phyloP scores from a whole-genome alignment of 192 early-diverging fungal species.

The Phycomyces blakesleeanus region DNA sequence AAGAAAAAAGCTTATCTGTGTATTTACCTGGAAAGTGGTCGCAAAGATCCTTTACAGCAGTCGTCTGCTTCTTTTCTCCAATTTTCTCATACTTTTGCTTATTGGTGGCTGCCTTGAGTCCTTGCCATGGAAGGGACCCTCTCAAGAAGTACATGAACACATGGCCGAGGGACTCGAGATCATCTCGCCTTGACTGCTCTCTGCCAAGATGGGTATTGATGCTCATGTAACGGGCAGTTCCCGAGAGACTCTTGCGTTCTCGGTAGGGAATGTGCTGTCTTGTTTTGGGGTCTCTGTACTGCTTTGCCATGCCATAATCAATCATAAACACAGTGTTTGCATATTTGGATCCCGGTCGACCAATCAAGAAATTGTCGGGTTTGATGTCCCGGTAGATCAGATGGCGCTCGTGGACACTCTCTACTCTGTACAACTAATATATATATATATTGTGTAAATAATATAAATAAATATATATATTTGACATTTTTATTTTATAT shows the following conservation, averaged over 20 bases:
- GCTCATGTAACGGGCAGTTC: slow-evolving; percentile 97
- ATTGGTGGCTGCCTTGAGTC: slow-evolving; percentile 95
- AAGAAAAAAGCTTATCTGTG: background rate
- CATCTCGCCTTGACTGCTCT: slow-evolving; percentile 97
- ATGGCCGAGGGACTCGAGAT: slow-evolving; percentile 95
- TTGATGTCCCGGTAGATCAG: slow-evolving; percentile 98
- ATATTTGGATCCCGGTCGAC: slow-evolving; percentile 63
- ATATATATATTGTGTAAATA: too few species aligned
- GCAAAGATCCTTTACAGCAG: slow-evolving; percentile 84
- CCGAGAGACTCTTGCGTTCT: slow-evolving; percentile 91
- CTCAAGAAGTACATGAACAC: slow-evolving; percentile 98
- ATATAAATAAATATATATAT: too few species aligned
- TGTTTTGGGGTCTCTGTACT: slow-evolving; percentile 95
- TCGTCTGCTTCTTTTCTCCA: slow-evolving; percentile 97
- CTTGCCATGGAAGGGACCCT: slow-evolving; percentile 95
- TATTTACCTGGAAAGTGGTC: slow-evolving; percentile 74
- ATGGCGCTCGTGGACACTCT: slow-evolving; percentile 91
- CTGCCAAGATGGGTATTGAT: slow-evolving; percentile 97
- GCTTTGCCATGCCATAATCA: slow-evolving; percentile 99
- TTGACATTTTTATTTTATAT: too few species aligned
- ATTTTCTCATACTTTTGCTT: slow-evolving; percentile 99
- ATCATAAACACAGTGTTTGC: slow-evolving; percentile 81
- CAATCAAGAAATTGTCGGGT: slow-evolving; percentile 98
- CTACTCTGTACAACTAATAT: slow-evolving; percentile 66
- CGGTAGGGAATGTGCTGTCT: slow-evolving; percentile 97